Evolutionary conservation across 163 green algal genomes (phyloP), one percentile per base, ranked within the genome.

Genomic region (Coccomyxa subellipsoidea): DNA sequence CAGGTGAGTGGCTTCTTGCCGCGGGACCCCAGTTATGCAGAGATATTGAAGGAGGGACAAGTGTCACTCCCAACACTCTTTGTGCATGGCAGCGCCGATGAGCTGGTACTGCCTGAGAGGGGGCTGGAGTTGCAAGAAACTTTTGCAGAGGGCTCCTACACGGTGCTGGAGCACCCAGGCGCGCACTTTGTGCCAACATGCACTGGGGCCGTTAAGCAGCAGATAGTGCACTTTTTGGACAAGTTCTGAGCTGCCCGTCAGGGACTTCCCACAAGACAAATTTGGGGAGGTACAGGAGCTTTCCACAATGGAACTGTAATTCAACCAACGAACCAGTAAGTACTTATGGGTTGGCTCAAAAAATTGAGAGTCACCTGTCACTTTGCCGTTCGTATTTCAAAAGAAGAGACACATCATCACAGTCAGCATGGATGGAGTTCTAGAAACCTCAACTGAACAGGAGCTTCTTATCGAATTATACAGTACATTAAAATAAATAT

Each of bases 321-420:
- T n/a, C n/a, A n/a, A n/a, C n/a, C n/a, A n/a, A n/a, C n/a, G n/a
- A n/a, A n/a, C n/a, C n/a, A n/a, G n/a, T n/a, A n/a, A n/a, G n/a
- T n/a, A n/a, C n/a, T n/a, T n/a, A n/a, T n/a, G n/a, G n/a, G n/a
- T n/a, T n/a, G n/a, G n/a, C n/a, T n/a, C n/a, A n/a, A n/a, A n/a
- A n/a, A n/a, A n/a, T n/a, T n/a, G n/a, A n/a, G n/a, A n/a, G n/a
- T n/a, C n/a, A n/a, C n/a, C n/a, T n/a, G n/a, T n/a, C n/a, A n/a
- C n/a, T n/a, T n/a, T n/a, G n/a, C n/a, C n/a, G n/a, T n/a, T n/a
- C n/a, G n/a, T 87, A 38, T 75, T 78, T 36, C 90, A 84, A 6
- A 78, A 83, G 76, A 96, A 96, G 0, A 84, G 78, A 37, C 97
- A 84, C 27, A 78, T 80, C 2, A 89, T 93, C 12, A 95, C 88